phyloP scores from a whole-genome alignment of 148 eudicot genomes.

The Persicaria maculosa region DNA sequence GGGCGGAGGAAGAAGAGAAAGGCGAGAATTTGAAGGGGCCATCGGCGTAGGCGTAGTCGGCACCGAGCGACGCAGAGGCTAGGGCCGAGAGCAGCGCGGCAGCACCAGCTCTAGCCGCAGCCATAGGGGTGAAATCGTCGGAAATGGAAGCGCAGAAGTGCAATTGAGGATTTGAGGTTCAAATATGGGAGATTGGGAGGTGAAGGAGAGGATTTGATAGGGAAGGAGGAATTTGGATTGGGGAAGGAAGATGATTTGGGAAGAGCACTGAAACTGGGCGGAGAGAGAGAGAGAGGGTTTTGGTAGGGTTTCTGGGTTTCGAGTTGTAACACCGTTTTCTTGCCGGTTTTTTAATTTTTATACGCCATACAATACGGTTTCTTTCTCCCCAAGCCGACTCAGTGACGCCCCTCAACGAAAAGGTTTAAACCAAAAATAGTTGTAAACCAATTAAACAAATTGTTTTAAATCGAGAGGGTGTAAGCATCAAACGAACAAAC shows the following conservation, averaged over 20 bases:
- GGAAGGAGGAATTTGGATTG: not conserved
- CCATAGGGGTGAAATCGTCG: not conserved
- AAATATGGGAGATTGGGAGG: not conserved
- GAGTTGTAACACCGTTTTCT: not conserved
- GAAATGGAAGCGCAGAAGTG: conserved; percentile 1
- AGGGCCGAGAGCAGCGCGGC: conserved; percentile 51
- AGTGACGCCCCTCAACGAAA: too few relatives aligned
- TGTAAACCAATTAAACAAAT: too few relatives aligned
- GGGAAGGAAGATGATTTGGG: not conserved
- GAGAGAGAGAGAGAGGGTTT: not conserved
- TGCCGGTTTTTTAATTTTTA: not conserved
- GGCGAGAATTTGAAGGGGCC: conserved; percentile 44
- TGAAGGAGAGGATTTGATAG: not conserved
- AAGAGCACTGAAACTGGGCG: too few relatives aligned
- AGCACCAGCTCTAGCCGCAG: conserved; percentile 36
- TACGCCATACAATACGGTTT: not conserved
- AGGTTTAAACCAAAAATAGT: too few relatives aligned
- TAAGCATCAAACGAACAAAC: too few relatives aligned
- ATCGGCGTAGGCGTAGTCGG: conserved; percentile 41
- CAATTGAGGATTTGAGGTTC: not conserved
- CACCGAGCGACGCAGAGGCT: conserved; percentile 35
- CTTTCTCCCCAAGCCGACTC: too few relatives aligned
- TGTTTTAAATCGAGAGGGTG: too few relatives aligned
- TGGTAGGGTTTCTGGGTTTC: conserved; percentile 1
- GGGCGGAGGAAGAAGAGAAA: conserved; percentile 26